Conservation (phyloP, 257 asterid species). For the Solanum ahanhuiri region DNA sequence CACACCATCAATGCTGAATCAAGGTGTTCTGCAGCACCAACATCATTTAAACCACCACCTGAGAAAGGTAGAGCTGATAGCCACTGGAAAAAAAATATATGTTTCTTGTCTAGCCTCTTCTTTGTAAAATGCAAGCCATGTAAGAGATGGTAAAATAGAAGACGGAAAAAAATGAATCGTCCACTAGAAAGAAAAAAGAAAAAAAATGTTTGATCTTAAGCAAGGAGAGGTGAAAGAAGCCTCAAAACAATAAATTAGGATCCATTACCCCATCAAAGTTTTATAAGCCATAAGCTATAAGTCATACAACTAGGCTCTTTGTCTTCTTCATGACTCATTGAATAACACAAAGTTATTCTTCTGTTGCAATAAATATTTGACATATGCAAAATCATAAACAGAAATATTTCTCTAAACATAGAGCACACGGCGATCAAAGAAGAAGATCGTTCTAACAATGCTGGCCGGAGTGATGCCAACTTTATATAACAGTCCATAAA, state of each 20-base stretch:
- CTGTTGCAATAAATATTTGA: neutral
- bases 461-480: neutral
- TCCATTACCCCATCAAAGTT: neutral
- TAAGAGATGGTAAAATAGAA: neutral
- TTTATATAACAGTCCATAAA: neutral
- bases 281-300: no score
- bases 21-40: conserved; percentile 88
- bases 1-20: conserved; percentile 31
- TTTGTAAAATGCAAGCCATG: conserved; percentile 49
- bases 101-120: no score
- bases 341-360: neutral
- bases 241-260: neutral
- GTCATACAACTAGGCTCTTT: no score
- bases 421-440: no score
- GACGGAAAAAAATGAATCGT: neutral
- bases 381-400: no score
- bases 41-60: conserved; percentile 92
- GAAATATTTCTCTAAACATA: neutral
- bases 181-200: neutral
- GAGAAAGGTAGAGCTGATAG: no score
- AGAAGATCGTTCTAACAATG: neutral
- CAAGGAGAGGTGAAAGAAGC: neutral
- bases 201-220: neutral
- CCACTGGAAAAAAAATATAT: no score
- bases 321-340: neutral